Evolutionary conservation across 441 rosid genomes (phyloP), one percentile per base, ranked within the genome.

Genomic region (Pelargonium australe): DNA sequence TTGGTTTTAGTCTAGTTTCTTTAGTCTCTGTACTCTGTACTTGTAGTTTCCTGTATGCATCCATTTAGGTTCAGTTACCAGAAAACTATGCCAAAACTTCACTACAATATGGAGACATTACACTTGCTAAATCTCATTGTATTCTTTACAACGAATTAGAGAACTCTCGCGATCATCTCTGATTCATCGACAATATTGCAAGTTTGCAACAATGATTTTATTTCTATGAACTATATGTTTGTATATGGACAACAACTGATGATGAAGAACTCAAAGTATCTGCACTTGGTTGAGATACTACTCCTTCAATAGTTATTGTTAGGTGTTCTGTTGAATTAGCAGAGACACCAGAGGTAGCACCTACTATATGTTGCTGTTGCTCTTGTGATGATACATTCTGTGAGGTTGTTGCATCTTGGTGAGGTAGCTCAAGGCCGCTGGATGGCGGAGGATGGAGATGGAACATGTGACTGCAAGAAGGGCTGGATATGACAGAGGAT

Each of bases 401-500:
- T 14, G 58, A 25, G 55, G 28, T 69, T 17, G 9, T 7, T 62
- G 12, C 44, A 4, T 47, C 65, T 20, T 63, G 65, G 53, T 12
- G 23, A 20, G 23, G 23, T 20, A 63, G 37, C 8, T 23, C 68
- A 34, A 62, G 11, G 45, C 43, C 74, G 68, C 19, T 23, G 14
- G 45, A 40, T 5, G 74, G 66, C 10, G 72, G 58, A 49, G 72
- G 71, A 34, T 55, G 49, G 66, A 62, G 75, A 69, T 57, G 62
- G 62, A 57, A 16, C 62, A 20, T 57, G 62, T 57, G 62, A 7
- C 8, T 57, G 62, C 62, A 57, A 17, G 25, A 57, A 7, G 62
- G 62, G 11, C 77, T 23, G 45, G 92, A 78, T 73, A 73, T 44
- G 69, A 91, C 81, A 66, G 78, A 82, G 73, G 86, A 80, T 79